Percentiles rank a stretch among this genome's conserved stretches.
phyloP scores from a whole-genome alignment of 192 early-diverging fungal species.

The Backusella parvicylindrica region DNA sequence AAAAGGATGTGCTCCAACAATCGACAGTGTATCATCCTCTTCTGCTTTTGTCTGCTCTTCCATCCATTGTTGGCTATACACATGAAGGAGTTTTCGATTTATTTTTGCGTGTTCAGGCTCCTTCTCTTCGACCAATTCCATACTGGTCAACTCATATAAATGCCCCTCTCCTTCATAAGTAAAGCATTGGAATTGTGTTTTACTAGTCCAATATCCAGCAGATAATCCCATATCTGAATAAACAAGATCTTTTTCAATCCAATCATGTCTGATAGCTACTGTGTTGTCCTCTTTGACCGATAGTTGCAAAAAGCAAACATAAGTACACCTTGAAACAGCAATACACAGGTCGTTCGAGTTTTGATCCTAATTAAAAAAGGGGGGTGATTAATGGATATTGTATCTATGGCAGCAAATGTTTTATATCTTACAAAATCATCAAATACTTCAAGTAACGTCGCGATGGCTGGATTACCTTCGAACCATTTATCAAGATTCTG shows the following conservation, averaged over 20 bases:
- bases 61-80: constrained; percentile 9
- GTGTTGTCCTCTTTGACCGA: background rate
- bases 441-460: background rate
- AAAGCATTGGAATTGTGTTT: background rate
- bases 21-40: background rate
- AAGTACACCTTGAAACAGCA: background rate
- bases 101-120: background rate
- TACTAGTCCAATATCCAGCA: background rate
- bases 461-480: background rate
- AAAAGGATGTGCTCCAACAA: background rate
- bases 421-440: constrained; percentile 11
- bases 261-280: background rate
- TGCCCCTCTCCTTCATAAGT: constrained; percentile 7
- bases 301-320: background rate
- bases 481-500: background rate
- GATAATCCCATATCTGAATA: background rate
- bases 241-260: background rate
- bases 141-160: background rate
- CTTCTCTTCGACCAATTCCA: background rate
- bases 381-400: no score
- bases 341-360: background rate
- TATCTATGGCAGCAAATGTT: no score
- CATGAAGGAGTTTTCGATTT: background rate
- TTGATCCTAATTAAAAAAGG: background rate
- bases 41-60: constrained; percentile 5